These are phyloP conservation scores for Pisolithus orientalis DNA, from an alignment of 768 basidiomycete species.

Conservation along the genomic window DNA sequence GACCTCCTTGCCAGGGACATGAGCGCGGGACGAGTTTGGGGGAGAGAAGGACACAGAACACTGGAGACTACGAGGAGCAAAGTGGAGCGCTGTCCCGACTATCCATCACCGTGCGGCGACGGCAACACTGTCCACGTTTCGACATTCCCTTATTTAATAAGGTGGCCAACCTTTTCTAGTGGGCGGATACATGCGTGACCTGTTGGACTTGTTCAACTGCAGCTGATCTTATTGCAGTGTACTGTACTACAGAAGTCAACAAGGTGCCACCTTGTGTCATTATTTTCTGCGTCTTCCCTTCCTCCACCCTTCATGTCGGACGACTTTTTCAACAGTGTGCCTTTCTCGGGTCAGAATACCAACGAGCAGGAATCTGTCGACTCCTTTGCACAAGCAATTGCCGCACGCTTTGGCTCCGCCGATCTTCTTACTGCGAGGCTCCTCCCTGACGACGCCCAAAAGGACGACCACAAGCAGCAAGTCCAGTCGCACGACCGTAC, in stretches of 20 bases:
- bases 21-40: neutral
- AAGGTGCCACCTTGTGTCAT: neutral
- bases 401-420: constrained; percentile 36
- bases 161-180: neutral
- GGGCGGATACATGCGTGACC: neutral
- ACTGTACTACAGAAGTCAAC: neutral
- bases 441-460: constrained; percentile 16
- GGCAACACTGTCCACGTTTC: neutral
- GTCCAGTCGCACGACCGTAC: constrained; percentile 1
- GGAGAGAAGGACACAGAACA: neutral
- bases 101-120: neutral
- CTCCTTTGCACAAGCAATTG: constrained; percentile 52
- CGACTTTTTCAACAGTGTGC: constrained; percentile 40
- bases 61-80: neutral
- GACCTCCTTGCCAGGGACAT: constrained; percentile 2
- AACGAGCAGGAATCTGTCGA: constrained; percentile 24
- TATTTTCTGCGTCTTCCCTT: neutral
- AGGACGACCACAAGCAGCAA: constrained; percentile 9
- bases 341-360: constrained; percentile 11
- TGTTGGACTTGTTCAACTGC: neutral
- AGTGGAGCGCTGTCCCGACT: neutral
- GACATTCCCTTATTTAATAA: neutral
- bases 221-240: neutral
- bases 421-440: constrained; percentile 34
- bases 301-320: constrained; percentile 15